phyloP scores from a whole-genome alignment of 139 green algal species.

The Ulvella scutata region DNA sequence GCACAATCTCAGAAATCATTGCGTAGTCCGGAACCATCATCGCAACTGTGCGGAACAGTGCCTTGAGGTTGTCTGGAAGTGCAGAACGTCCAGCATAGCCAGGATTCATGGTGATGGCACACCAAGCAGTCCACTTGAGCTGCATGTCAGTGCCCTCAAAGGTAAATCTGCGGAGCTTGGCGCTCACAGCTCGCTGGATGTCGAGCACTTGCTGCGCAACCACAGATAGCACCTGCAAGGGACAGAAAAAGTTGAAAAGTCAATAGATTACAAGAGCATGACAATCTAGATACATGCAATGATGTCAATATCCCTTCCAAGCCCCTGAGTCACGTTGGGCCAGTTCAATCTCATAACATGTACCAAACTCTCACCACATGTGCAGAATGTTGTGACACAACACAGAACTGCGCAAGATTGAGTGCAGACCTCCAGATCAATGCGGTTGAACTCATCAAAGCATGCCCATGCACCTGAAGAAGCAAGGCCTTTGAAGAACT shows the following conservation, averaged over 20 bases:
- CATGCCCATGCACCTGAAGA: conserved; percentile 24
- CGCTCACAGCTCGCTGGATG: conserved; percentile 40
- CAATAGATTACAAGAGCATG: not conserved
- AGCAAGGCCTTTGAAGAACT: conserved; percentile 57
- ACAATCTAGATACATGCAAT: too few relatives aligned
- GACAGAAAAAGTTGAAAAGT: not conserved
- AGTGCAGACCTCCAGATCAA: conserved; percentile 15
- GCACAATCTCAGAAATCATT: conserved; percentile 44
- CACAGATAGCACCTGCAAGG: conserved; percentile 31
- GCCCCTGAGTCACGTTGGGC: too few relatives aligned
- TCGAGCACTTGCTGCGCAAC: conserved; percentile 39
- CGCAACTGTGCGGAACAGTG: conserved; percentile 28
- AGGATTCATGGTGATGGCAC: conserved; percentile 40
- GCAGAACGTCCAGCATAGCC: conserved; percentile 36
- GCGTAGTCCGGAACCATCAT: conserved; percentile 49
- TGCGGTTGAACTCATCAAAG: conserved; percentile 29
- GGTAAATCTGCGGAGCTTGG: conserved; percentile 9
- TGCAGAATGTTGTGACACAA: too few relatives aligned
- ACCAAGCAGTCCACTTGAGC: conserved; percentile 25
- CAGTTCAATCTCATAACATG: too few relatives aligned
- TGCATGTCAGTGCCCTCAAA: conserved; percentile 21
- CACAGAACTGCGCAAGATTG: not conserved
- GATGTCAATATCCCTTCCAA: too few relatives aligned
- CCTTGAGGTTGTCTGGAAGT: conserved; percentile 52
- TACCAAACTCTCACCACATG: too few relatives aligned